Base-by-base conservation (phyloP, 108 stramenopile species). In the Pseudonitzschia pungens region DNA sequence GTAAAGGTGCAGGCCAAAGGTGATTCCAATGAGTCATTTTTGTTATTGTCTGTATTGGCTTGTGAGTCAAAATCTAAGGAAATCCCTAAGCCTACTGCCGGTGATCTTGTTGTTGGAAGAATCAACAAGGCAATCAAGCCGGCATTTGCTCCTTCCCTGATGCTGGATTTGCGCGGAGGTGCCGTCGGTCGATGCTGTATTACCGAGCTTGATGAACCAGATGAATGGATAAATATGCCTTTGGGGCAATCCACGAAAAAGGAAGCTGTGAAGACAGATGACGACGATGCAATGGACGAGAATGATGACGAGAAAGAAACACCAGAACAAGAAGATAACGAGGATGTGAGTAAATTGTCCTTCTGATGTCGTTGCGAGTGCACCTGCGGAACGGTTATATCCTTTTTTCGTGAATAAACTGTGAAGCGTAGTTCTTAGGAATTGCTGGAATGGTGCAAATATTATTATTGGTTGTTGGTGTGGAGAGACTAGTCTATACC, bases 221-320 rank as follows among this genome's bases (percentile, higher is more conserved):
- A 89, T 69, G 90, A 92, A 44, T 96, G 95, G 95, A 79, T 68
- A 24, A 96, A 96, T 68, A 89, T 96, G 91, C 95, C 95, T 0
- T 68, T 96, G 33, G 92, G 58, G 21, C 27, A 52, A 22, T 27
- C 56, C 33, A 58, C 40, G 18, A 57, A 22, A 20, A 29, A 68
- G 58, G 36, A 36, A 8, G 42, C 50, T 6, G 48, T 22, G 10
- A 66, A 66, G 29, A 77, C 11, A 2, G 71, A 73, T 21, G 57
- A 58, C 42, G 48, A 65, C 31, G 78, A 51, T 69, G 50, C 31
- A 27, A 77, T 83, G 55, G 81, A 86, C 29, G 79, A 89, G 51
- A 65, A 65, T 15, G 68, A 72, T 40, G 69, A 68, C 41, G 78
- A 77, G 4, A 69, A 65, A 31, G 53, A 29, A 22, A 14, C 65